Base-by-base conservation (phyloP, 139 green algal genomes). In the Medakamo hakoo region DNA sequence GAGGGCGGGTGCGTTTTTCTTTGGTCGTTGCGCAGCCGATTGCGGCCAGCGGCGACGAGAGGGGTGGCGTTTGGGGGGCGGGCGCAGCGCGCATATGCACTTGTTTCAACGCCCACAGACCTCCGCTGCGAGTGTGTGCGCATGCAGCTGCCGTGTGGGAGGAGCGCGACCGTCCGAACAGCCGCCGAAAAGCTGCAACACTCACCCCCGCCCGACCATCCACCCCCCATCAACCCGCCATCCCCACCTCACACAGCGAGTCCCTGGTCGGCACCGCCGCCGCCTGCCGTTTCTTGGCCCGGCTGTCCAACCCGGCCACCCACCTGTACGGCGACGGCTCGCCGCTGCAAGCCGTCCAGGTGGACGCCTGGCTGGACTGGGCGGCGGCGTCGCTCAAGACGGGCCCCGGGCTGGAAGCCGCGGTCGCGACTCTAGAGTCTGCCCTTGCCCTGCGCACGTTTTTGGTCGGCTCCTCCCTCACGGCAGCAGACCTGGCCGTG, bases 341-440 rank as follows among this genome's bases (percentile, higher is more conserved):
- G 14, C 23, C 26, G 22, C 22, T 22, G n/a, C 0, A 63, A 70
- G 20, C 78, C 0, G 82, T 71, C 55, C 78, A 89, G 80, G 78
- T 95, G 0, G 87, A 95, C 64, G 66, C 87, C 27, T 94, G 83
- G 84, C 62, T 97, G 3, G 89, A 95, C 19, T 86, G 80, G 48
- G 63, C 64, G 20, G 22, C 62, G n/a, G 55, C 62, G 0, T 56
- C 64, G 24, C 69, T 96, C 18, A 77, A 81, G 2, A 65, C 75
- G 9, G 84, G 86, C 18, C 59, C 69, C 0, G 71, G 56, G 4
- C 77, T 98, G 9, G 85, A 90, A 62, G 60, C 66, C 4, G 69
- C 76, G 16, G 86, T 71, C 67, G 28, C 56, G 2, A 30, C 63
- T 0, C 56, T 95, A 3, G 80, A 94, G 63, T 63, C 73, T 27